Percentiles rank a stretch among this genome's conserved stretches.
These are phyloP conservation scores for Sergeia podlipaevii DNA, from an alignment of 208 protist genomes.

Conservation along the genomic window DNA sequence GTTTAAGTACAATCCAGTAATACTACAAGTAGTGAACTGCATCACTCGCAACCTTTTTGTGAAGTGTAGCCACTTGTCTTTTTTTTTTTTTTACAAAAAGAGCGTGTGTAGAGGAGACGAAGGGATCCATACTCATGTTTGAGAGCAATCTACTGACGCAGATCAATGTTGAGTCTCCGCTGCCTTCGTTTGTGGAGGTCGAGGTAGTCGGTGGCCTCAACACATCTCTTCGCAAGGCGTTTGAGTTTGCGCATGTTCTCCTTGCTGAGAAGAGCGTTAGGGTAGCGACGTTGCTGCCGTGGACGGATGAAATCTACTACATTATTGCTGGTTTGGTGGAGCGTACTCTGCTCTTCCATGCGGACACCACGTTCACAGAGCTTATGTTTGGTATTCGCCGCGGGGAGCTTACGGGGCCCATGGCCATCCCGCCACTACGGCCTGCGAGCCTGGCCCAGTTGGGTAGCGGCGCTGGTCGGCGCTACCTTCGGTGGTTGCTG, in stretches of 20 bases:
- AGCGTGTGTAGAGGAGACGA: too few relatives aligned
- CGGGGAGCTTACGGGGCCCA: slow-evolving; percentile 11
- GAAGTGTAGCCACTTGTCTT: too few relatives aligned
- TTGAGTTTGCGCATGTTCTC: slow-evolving; percentile 56
- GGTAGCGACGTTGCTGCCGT: slow-evolving; percentile 36
- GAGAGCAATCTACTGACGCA: slow-evolving; percentile 73
- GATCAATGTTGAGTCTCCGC: slow-evolving; percentile 63
- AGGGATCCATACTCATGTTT: too few relatives aligned
- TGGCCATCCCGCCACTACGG: slow-evolving; percentile 9
- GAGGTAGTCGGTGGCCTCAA: slow-evolving; percentile 55
- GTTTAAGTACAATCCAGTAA: too few relatives aligned
- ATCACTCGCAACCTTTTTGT: too few relatives aligned
- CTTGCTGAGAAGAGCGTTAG: slow-evolving; percentile 47
- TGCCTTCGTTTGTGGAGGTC: slow-evolving; percentile 75
- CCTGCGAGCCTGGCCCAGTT: slow-evolving; percentile 8
- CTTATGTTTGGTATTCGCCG: slow-evolving; percentile 70
- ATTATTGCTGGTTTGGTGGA: slow-evolving; percentile 40
- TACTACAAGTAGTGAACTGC: too few relatives aligned
- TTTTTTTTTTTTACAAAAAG: too few relatives aligned
- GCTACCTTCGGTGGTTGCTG: slow-evolving; percentile 35
- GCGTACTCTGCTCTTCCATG: slow-evolving; percentile 49
- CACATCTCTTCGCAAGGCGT: slow-evolving; percentile 40
- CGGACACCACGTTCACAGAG: slow-evolving; percentile 68
- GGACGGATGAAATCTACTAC: slow-evolving; percentile 61
- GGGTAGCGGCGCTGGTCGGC: background rate